phyloP scores from a whole-genome alignment of 1,284 basidiomycete species.

The Psilocybe mexicana region DNA sequence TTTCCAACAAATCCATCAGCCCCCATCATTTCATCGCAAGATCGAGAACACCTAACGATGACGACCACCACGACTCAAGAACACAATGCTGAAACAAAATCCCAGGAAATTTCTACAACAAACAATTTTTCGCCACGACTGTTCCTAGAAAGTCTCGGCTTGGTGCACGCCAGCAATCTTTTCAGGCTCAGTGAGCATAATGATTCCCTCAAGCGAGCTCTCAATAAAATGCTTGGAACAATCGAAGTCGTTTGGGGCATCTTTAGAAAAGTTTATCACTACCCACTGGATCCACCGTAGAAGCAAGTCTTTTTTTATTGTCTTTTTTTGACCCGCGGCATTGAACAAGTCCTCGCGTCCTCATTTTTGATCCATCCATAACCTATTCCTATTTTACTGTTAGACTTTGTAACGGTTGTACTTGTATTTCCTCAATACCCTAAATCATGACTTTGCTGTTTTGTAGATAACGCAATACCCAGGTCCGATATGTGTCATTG shows the following conservation, averaged over 20 bases:
- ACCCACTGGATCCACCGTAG: conserved; percentile 53
- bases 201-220: conserved; percentile 26
- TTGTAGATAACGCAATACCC: too few species aligned
- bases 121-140: conserved; percentile 9
- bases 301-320: not conserved
- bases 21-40: conserved; percentile 2
- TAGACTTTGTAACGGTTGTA: not conserved
- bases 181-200: conserved; percentile 25
- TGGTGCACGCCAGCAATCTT: conserved; percentile 23
- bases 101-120: conserved; percentile 9
- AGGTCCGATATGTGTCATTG: too few species aligned
- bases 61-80: conserved; percentile 8
- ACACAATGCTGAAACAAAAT: conserved; percentile 2
- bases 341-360: not conserved
- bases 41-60: conserved; percentile 1
- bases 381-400: not conserved
- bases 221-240: conserved; percentile 37
- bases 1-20: conserved; percentile 2
- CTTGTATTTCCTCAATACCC: not conserved
- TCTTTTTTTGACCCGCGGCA: not conserved
- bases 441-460: too few species aligned
- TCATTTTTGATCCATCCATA: not conserved
- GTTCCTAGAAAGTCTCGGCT: conserved; percentile 20
- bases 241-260: conserved; percentile 49
- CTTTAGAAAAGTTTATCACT: conserved; percentile 53